Percentiles rank a stretch among this genome's conserved stretches.
phyloP scores from a whole-genome alignment of 2,329 filamentous ascomycete genomes.

The Fusarium sulawesiense region DNA sequence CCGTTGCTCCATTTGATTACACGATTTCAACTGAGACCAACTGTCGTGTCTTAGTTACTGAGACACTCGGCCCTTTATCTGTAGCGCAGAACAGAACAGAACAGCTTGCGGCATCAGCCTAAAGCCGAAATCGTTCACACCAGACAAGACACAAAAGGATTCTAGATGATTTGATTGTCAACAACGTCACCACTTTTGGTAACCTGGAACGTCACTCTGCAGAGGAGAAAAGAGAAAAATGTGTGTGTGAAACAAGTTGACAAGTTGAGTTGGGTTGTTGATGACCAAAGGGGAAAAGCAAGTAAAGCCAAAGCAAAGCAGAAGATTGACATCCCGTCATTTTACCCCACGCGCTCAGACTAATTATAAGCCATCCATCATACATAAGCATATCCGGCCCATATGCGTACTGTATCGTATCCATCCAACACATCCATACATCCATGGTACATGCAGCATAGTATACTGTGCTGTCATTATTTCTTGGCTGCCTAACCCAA shows the following conservation, averaged over 20 bases:
- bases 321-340: slow-evolving; percentile 25
- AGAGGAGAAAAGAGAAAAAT: neutral
- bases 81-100: neutral
- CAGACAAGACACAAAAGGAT: neutral
- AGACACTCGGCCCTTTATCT: slow-evolving; percentile 29
- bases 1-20: slow-evolving; percentile 16
- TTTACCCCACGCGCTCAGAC: slow-evolving; percentile 30
- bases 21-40: neutral
- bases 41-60: neutral
- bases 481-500: slow-evolving; percentile 28
- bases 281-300: slow-evolving; percentile 9
- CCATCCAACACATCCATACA: neutral
- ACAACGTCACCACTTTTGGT: slow-evolving; percentile 30
- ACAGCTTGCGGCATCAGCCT: slow-evolving; percentile 30
- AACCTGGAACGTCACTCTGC: slow-evolving; percentile 31
- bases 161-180: slow-evolving; percentile 10
- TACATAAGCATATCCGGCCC: slow-evolving; percentile 24
- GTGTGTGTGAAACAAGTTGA: slow-evolving; percentile 23
- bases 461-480: slow-evolving; percentile 15
- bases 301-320: neutral
- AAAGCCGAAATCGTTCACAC: slow-evolving; percentile 16
- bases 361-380: slow-evolving; percentile 7
- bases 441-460: slow-evolving; percentile 12
- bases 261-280: neutral
- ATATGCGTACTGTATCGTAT: slow-evolving; percentile 5